Base-by-base conservation (phyloP, 768 basidiomycete genomes). In the Dentipellis fragilis region DNA sequence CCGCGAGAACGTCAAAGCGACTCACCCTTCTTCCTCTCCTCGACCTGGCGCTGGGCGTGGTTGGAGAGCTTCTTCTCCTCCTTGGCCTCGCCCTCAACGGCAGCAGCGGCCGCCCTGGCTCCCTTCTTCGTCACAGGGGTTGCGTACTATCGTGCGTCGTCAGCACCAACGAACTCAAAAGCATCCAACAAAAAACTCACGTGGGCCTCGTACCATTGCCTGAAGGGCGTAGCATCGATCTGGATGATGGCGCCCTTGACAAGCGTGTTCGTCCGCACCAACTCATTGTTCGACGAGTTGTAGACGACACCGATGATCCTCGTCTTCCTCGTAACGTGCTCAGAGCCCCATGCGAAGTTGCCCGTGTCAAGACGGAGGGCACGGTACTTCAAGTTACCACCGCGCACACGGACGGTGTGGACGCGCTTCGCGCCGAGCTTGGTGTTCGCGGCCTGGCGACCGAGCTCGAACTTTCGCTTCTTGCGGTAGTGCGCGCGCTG, bases 381-480 rank as follows among this genome's bases (percentile, higher is more conserved):
- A 64, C 96, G 86, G 79, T 84, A 85, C 75, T 99, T 99, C 72
- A 82, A 61, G 79, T 93, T 97, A 57, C 96, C 96, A 60, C 96
- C 96, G 67, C 96, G 90, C 39, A 87, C 86, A 67, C 96, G 90
- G 61, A 99, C 93, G 54, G 83, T 81, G 77, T 98, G 96, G 66
- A 99, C 76, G 58, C 96, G 90, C 79, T 98, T 98, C 54, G 86
- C 68, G 51, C 96, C 94, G 62, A 99, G 85, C 79, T 91, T 97
- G 69, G 96, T 99, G 81, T 77, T 93, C 64, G 96, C 96, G 57
- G 96, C 79, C 72, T 98, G 96, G 70, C 96, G 93, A 70, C 95
- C 96, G 67, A 97, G 85, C 81, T 99, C 96, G 76, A 98, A 98
- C 79, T 98, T 97, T 87, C 96, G 86, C 91, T 98, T 99, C 84